Evolutionary conservation across 371 early-diverging fungal species (phyloP), one percentile per base, ranked within the genome.

Genomic region (Catenaria anguillulae): DNA sequence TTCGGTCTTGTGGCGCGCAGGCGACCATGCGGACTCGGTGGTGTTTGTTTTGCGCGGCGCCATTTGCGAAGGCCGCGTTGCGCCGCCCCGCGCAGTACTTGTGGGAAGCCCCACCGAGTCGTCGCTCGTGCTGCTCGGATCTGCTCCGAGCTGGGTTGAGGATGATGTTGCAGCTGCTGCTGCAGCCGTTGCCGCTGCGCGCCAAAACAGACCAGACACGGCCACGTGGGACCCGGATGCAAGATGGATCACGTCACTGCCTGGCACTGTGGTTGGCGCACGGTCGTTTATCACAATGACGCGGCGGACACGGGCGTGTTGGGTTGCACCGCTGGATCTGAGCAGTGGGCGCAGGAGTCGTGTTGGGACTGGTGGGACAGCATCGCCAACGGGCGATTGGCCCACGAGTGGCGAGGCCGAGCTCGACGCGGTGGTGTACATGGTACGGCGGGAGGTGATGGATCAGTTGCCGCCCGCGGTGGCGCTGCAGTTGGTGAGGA

Each of bases 191-290:
- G 50, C 29, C 5, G 50, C 50, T 5, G 4, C 50, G 29, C 19
- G 21, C 40, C 40, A 5, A 40, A 17, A 8, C 19, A 43, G 19
- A 43, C 21, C 45, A 3, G 21, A 23, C 10, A 12, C 21, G 31
- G 52, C 24, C 52, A 15, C 26, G 52, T 10, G 3, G 19, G 45
- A 8, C 45, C 19, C 45, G 19, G 45, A 12, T 2, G 45, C 45
- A 3, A 12, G 45, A 4, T 21, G 15, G 29, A 88, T 29, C 66
- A 81, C 83, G 13, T 82, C 87, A 19, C 67, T 90, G 29, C 84
- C 88, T 0, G 87, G 88, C 21, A 84, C 88, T 1, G 75, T 86
- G 3, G 76, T 86, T n/a, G 90, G 90, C 4, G 90, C 87, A 67
- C 67, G 87, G 50, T 76, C 84, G 0, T 74, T 89, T 36, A 80